phyloP scores from a whole-genome alignment of 805 yeast species.

The Brettanomyces anomalus region DNA sequence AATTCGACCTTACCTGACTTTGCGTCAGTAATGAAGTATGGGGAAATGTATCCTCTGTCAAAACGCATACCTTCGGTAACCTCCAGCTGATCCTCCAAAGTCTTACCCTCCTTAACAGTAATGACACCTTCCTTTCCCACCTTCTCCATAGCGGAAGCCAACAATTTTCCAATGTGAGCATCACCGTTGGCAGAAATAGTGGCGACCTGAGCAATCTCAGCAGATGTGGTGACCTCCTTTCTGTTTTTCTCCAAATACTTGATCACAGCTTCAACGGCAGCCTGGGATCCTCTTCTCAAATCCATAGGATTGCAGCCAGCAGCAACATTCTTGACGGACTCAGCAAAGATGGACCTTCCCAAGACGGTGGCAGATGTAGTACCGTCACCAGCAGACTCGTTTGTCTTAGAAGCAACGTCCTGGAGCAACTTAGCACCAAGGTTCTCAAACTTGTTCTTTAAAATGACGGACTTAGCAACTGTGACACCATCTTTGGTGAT shows the following conservation, averaged over 20 bases:
- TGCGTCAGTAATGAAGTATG: conserved; percentile 91
- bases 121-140: conserved; percentile 99
- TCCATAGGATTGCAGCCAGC: conserved; percentile 99
- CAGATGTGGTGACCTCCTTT: conserved; percentile 88
- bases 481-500: conserved; percentile 99
- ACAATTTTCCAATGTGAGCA: conserved; percentile 77
- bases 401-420: conserved; percentile 95
- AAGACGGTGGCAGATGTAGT: conserved; percentile 96
- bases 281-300: conserved; percentile 92
- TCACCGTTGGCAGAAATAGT: conserved; percentile 98
- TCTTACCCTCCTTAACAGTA: conserved; percentile 95
- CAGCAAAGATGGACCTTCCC: conserved; percentile 92
- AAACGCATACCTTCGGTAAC: conserved; percentile 98
- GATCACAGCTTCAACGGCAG: conserved; percentile 92
- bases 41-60: conserved; percentile 95
- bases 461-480: conserved; percentile 77
- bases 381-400: conserved; percentile 98
- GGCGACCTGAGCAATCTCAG: conserved; percentile 96
- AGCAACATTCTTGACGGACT: conserved; percentile 92
- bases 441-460: conserved; percentile 89
- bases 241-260: conserved; percentile 75
- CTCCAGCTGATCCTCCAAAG: conserved; percentile 91
- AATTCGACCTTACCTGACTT: conserved; percentile 91
- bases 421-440: conserved; percentile 92
- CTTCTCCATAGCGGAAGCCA: conserved; percentile 96